phyloP scores from a whole-genome alignment of 192 early-diverging fungal genomes.

The Coemansia sp. region DNA sequence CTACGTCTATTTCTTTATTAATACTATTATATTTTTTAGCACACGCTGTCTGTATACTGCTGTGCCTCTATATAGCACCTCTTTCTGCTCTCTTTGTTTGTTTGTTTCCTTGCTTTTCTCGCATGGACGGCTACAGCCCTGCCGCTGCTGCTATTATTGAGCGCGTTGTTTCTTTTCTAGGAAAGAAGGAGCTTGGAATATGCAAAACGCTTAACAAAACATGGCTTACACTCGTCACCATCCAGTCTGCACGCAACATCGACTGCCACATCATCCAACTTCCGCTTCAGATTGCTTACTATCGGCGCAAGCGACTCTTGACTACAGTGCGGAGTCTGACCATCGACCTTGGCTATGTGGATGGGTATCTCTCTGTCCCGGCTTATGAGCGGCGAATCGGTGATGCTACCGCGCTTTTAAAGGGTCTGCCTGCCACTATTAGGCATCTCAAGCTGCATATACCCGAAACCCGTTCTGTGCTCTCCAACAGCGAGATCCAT shows the following conservation, averaged over 20 bases:
- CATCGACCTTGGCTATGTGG: constrained; percentile 45
- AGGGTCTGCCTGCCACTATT: constrained; percentile 18
- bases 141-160: constrained; percentile 42
- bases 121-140: constrained; percentile 45
- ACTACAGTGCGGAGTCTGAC: constrained; percentile 35
- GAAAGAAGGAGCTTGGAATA: constrained; percentile 17
- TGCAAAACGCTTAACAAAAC: constrained; percentile 44
- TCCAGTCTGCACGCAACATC: constrained; percentile 39
- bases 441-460: constrained; percentile 42
- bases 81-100: neutral
- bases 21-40: neutral
- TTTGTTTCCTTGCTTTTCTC: neutral
- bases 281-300: constrained; percentile 45
- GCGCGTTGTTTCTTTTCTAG: constrained; percentile 39
- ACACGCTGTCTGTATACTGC: neutral
- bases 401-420: constrained; percentile 24
- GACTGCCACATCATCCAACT: constrained; percentile 47
- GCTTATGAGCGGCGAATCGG: constrained; percentile 44
- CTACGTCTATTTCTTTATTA: too few relatives aligned
- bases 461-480: constrained; percentile 21
- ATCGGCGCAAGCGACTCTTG: constrained; percentile 38
- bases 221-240: constrained; percentile 38
- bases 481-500: constrained; percentile 38
- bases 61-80: neutral
- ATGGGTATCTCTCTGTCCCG: constrained; percentile 41